Conservation (phyloP, 768 basidiomycete species). For the Kwoniella sp. region DNA sequence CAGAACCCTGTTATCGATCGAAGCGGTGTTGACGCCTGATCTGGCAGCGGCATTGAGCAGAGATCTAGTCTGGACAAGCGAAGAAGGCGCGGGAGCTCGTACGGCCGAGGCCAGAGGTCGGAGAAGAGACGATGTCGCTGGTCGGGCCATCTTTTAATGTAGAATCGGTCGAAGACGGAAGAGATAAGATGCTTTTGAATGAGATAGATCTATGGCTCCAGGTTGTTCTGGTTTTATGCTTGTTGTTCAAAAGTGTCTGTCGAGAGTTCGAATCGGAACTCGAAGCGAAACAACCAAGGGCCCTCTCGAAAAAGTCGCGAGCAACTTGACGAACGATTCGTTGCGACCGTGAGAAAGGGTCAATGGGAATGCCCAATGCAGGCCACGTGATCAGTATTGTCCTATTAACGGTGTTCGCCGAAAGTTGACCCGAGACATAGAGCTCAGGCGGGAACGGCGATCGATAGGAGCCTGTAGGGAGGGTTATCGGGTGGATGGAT, state of each 20-base stretch:
- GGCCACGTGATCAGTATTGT: too few species aligned
- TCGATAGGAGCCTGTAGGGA: too few species aligned
- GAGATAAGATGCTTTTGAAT: too few species aligned
- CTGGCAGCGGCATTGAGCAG: slow-evolving; percentile 12
- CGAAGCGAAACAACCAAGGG: neutral
- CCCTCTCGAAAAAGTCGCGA: slow-evolving; percentile 20
- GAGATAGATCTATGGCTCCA: too few species aligned
- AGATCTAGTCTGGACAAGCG: neutral
- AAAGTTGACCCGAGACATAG: neutral
- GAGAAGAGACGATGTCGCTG: slow-evolving; percentile 13
- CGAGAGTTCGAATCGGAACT: neutral
- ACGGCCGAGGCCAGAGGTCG: slow-evolving; percentile 10
- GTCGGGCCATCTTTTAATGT: slow-evolving; percentile 10
- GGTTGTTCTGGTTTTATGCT: neutral
- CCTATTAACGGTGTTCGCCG: too few species aligned
- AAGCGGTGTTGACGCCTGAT: slow-evolving; percentile 28
- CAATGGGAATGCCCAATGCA: too few species aligned
- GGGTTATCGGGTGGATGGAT: too few species aligned
- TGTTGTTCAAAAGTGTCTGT: neutral
- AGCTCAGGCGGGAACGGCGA: neutral
- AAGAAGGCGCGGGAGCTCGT: neutral
- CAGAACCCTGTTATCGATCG: slow-evolving; percentile 41
- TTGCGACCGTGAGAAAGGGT: slow-evolving; percentile 16
- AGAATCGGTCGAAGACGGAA: too few species aligned
- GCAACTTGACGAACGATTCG: neutral